Evolutionary conservation across 108 stramenopile species (phyloP), one percentile per base, ranked within the genome.

Genomic region (Stephanodiscus minutulus): DNA sequence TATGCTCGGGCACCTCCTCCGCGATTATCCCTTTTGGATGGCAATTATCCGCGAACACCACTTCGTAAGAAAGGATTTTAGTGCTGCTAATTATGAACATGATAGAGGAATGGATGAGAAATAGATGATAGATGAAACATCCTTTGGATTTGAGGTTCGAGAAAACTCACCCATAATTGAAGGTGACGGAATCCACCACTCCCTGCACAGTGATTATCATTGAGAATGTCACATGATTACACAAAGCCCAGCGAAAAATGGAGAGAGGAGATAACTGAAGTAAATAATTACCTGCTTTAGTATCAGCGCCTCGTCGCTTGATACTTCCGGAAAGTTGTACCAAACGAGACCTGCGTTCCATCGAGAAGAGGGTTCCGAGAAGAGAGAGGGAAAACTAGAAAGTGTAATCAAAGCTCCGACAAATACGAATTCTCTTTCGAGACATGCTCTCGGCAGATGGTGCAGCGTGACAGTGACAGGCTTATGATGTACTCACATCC

Each of bases 131-230:
- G 3, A 2, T 0, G 60, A 39, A 22, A 1, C 5, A 61, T 13
- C 13, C 2, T 33, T 11, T 24, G 27, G 29, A 36, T 25, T 37
- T 3, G 36, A 11, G 36, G 28, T 12, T 20, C 13, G 15, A 44
- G 9, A 39, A 61, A 28, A 39, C 60, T 61, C 20, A 61, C 60
- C 1, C 9, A 33, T 28, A 17, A 41, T 61, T 21, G 33, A 61
- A 61, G 29, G 60, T 33, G 10, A 61, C 60, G 15, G 60, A 61
- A 5, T 61, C 60, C 29, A 61, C 28, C 8, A 61, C 60, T 21
- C 60, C 60, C 60, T 41, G 28, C 39, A 39, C 2, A 33, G 9
- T 33, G 15, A 3, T 9, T 53, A 4, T 5, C 2, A 33, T 2
- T 33, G 31, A 4, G 31, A 33, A 33, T 2, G 3, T 33, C 3